Evolutionary conservation across 2,329 filamentous ascomycete genomes (phyloP).

Genomic region (Colletotrichum scovillei): DNA sequence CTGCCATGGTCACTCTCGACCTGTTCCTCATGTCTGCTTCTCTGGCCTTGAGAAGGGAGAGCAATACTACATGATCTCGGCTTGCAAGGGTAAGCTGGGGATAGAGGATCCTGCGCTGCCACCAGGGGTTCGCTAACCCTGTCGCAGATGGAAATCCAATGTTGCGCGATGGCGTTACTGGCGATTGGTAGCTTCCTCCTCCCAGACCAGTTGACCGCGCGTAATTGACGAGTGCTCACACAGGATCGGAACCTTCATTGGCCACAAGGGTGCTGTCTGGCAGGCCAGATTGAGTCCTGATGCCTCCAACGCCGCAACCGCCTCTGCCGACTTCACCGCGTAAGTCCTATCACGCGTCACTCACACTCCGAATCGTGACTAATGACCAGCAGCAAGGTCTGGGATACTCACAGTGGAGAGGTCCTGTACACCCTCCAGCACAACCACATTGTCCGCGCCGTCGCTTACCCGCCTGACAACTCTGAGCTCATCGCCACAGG

Average conservation of each 20-base stretch:
- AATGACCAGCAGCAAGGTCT: slow-evolving; percentile 78
- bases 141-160: slow-evolving; percentile 92
- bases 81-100: slow-evolving; percentile 79
- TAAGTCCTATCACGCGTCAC: slow-evolving; percentile 55
- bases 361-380: neutral
- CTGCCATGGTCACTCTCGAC: slow-evolving; percentile 93
- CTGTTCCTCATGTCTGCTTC: slow-evolving; percentile 91
- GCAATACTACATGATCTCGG: slow-evolving; percentile 91
- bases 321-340: slow-evolving; percentile 96
- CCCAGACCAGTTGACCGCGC: neutral
- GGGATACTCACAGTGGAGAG: slow-evolving; percentile 96
- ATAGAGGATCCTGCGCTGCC: slow-evolving; percentile 5
- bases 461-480: slow-evolving; percentile 87
- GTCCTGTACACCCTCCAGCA: slow-evolving; percentile 88
- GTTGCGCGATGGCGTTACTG: slow-evolving; percentile 95
- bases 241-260: slow-evolving; percentile 98
- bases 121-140: slow-evolving; percentile 39
- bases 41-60: slow-evolving; percentile 85
- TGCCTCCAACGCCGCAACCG: slow-evolving; percentile 88
- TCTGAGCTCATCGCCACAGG: slow-evolving; percentile 91
- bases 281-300: slow-evolving; percentile 92
- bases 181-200: slow-evolving; percentile 77
- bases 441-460: slow-evolving; percentile 92
- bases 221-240: slow-evolving; percentile 61
- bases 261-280: slow-evolving; percentile 98